phyloP scores from a whole-genome alignment of 306 rosid species.

The Rubus idaeus region DNA sequence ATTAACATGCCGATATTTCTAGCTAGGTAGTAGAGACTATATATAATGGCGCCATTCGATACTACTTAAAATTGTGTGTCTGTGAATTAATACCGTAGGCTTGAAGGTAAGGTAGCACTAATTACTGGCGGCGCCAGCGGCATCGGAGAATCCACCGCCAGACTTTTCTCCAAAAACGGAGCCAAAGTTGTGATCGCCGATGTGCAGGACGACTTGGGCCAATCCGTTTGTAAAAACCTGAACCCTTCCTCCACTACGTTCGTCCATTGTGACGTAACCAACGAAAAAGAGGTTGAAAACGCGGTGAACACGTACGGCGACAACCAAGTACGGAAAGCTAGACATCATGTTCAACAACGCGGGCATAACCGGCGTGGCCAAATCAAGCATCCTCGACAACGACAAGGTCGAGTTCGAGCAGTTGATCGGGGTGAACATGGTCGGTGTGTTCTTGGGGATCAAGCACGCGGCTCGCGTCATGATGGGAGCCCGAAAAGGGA shows the following conservation, averaged over 20 bases:
- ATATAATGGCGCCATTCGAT: no score
- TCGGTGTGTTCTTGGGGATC: slow-evolving; percentile 41
- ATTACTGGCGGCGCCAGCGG: slow-evolving; percentile 58
- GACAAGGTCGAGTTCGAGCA: slow-evolving; percentile 30
- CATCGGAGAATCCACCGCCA: slow-evolving; percentile 47
- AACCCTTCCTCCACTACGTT: slow-evolving; percentile 8
- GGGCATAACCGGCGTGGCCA: not conserved
- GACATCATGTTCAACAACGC: slow-evolving; percentile 48
- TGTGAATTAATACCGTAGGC: slow-evolving; percentile 21
- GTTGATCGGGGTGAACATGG: slow-evolving; percentile 35
- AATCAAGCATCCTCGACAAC: slow-evolving; percentile 25
- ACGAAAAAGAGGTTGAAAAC: slow-evolving; percentile 37
- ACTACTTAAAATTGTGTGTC: no score
- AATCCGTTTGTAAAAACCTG: slow-evolving; percentile 25
- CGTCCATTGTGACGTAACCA: slow-evolving; percentile 51
- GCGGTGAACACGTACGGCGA: slow-evolving; percentile 21
- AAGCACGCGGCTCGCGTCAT: slow-evolving; percentile 53
- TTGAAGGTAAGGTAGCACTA: slow-evolving; percentile 60
- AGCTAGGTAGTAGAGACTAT: no score
- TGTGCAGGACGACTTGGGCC: slow-evolving; percentile 40
- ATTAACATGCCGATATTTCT: no score
- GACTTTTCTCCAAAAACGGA: slow-evolving; percentile 49
- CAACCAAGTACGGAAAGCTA: slow-evolving; percentile 41
- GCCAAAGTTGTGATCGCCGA: slow-evolving; percentile 53
- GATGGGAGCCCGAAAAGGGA: slow-evolving; percentile 34